Base-by-base conservation (phyloP, 2,329 filamentous ascomycete genomes). In the Hypoxylon sp. region DNA sequence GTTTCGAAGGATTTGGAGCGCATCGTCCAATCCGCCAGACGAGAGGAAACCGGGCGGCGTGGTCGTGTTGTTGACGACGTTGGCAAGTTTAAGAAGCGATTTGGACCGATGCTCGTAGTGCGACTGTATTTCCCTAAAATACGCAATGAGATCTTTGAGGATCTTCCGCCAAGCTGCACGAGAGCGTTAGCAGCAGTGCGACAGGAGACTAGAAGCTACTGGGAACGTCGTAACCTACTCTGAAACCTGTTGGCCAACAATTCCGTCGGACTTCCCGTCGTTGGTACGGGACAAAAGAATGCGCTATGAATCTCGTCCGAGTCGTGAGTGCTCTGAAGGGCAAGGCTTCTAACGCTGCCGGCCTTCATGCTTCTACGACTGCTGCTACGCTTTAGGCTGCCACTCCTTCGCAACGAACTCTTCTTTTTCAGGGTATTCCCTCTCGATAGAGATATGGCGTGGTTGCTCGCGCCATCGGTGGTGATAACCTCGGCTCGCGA, bases 101-200 rank as follows among this genome's bases (percentile, higher is more conserved):
- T 97, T 98, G 26, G 91, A 86, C 64, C 91, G 89, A 58, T 90
- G 85, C 74, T 99, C 94, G 77, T 97, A 97, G 49, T 94, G 92
- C 52, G 86, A 86, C 75, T 97, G 93, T 48, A 98, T 89, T 76
- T 98, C 95, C 71, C 92, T 89, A 76, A 97, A 98, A 77, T 97
- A 98, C 59, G 91, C 82, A 69, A 98, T 97, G 46, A 98, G 84
- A 70, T 97, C 94, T 77, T 98, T 98, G 55, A 99, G 85, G 13
- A 97, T 86, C 81, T 97, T 97, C 72, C 95, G 88, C 95, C 95
- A 99, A 53, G 91, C 93, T 96, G 70, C 56, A 57, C 53, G 54
- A 43, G 20, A 46, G n/a, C 22, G 48, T 69, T 53, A 65, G 46
- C 19, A 49, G 28, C 5, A 48, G 37, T 11, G 5, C 7, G 13